These are phyloP conservation scores for Penicillium cataractarum DNA, from an alignment of 495 filamentous ascomycete species.

Conservation along the genomic window DNA sequence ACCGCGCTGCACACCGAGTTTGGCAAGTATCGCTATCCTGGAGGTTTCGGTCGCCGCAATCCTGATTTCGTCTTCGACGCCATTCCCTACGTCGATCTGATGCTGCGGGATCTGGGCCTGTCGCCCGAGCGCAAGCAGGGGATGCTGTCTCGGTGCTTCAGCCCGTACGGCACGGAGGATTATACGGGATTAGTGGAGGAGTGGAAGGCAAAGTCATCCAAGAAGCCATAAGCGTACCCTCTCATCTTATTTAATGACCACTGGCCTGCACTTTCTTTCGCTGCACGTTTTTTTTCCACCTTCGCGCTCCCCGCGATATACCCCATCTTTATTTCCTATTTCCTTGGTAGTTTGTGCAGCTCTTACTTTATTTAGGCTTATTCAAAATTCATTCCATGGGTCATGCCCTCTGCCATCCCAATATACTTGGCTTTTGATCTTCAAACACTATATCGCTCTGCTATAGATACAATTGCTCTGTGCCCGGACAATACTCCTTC, in stretches of 20 bases:
- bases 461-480: neutral
- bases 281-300: neutral
- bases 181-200: conserved; percentile 64
- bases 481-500: too few species aligned
- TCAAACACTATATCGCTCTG: neutral
- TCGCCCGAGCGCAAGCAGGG: conserved; percentile 43
- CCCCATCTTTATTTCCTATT: neutral
- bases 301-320: conserved; percentile 13
- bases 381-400: neutral
- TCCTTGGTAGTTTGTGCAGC: neutral
- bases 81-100: conserved; percentile 75
- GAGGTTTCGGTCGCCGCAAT: conserved; percentile 63
- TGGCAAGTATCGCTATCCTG: conserved; percentile 69
- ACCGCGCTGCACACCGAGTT: conserved; percentile 68
- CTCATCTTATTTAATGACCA: neutral
- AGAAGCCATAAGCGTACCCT: neutral
- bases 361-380: neutral
- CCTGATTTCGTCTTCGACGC: conserved; percentile 78
- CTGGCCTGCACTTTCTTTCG: neutral
- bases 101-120: conserved; percentile 69
- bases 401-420: too few species aligned
- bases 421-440: neutral
- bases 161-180: conserved; percentile 62
- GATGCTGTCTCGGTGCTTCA: conserved; percentile 52
- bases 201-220: conserved; percentile 40